Evolutionary conservation across 257 asterid genomes (phyloP).

Genomic region (Solanum ossicruentum): DNA sequence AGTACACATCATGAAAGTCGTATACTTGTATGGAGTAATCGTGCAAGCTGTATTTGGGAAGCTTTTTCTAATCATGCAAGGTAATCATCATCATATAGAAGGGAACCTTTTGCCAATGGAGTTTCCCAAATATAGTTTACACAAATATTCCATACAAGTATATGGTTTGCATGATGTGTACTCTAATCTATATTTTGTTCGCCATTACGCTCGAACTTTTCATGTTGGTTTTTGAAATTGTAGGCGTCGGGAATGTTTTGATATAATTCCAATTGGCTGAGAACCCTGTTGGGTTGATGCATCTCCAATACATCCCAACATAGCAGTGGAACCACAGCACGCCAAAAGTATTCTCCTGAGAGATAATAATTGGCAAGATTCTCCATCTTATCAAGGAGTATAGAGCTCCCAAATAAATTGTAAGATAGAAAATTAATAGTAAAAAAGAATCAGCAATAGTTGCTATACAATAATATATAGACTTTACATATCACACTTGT

Average conservation of each 20-base stretch:
- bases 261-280: not conserved
- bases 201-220: no score
- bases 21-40: constrained; percentile 60
- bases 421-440: not conserved
- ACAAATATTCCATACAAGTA: no score
- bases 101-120: constrained; percentile 23
- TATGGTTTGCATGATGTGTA: no score
- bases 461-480: not conserved
- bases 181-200: no score
- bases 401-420: not conserved
- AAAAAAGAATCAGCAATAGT: not conserved
- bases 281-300: constrained; percentile 41
- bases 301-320: no score
- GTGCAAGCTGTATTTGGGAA: constrained; percentile 26
- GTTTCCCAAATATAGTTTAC: not conserved
- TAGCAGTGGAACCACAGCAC: no score
- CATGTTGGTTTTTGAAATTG: no score
- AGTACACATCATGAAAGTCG: constrained; percentile 59
- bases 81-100: no score
- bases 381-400: not conserved
- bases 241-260: no score
- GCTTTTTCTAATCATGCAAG: not conserved
- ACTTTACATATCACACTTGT: not conserved
- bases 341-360: no score
- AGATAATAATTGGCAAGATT: constrained; percentile 1